Evolutionary conservation across 2,329 filamentous ascomycete genomes (phyloP).

Genomic region (Fusarium ambrosium): DNA sequence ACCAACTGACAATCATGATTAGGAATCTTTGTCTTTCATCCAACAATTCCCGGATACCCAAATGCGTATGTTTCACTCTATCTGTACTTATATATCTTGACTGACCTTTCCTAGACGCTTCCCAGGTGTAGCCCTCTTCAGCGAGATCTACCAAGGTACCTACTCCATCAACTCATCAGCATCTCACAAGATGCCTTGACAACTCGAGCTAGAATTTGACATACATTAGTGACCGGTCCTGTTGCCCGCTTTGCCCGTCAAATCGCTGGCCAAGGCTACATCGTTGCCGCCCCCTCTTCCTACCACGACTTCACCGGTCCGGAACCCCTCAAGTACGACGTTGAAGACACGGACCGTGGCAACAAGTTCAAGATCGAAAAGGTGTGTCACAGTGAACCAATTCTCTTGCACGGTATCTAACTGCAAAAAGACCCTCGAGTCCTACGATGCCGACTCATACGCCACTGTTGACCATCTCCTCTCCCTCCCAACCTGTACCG

Average conservation of each 20-base stretch:
- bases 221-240: slow-evolving; percentile 81
- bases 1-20: slow-evolving; percentile 29
- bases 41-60: slow-evolving; percentile 85
- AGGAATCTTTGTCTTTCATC: slow-evolving; percentile 94
- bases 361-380: slow-evolving; percentile 90
- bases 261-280: slow-evolving; percentile 93
- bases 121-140: slow-evolving; percentile 89
- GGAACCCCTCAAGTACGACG: slow-evolving; percentile 87
- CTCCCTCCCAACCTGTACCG: slow-evolving; percentile 82
- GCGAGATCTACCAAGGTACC: slow-evolving; percentile 96
- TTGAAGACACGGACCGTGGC: slow-evolving; percentile 86
- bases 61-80: slow-evolving; percentile 72
- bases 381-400: slow-evolving; percentile 54
- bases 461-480: slow-evolving; percentile 79
- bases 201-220: background rate
- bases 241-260: slow-evolving; percentile 91
- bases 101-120: slow-evolving; percentile 67
- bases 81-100: background rate
- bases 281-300: slow-evolving; percentile 89
- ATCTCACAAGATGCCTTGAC: background rate
- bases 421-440: slow-evolving; percentile 76
- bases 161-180: slow-evolving; percentile 12
- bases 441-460: slow-evolving; percentile 85
- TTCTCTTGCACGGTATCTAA: background rate
- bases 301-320: slow-evolving; percentile 95